Conservation (phyloP, 805 yeast species). For the Barnettozyma siamensis region DNA sequence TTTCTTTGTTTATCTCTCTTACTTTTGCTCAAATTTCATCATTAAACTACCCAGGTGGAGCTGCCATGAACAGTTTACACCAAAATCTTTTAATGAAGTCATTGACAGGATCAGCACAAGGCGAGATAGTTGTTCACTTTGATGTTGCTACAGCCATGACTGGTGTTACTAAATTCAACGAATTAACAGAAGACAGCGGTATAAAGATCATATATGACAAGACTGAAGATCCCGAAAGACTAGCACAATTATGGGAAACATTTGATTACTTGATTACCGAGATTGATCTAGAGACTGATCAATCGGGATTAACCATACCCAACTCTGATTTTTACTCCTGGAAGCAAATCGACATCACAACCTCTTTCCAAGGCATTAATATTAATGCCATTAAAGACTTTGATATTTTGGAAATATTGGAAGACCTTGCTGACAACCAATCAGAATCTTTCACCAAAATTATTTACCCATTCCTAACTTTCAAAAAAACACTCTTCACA, state of each 20-base stretch:
- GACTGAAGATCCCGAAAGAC: conserved; percentile 46
- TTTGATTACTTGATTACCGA: conserved; percentile 50
- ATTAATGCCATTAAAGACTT: conserved; percentile 11
- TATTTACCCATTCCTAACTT: conserved; percentile 11
- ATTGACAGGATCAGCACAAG: conserved; percentile 1
- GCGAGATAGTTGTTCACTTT: conserved; percentile 50
- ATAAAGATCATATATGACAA: conserved; percentile 56
- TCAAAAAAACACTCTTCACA: conserved; percentile 9
- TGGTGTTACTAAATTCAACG: conserved; percentile 74
- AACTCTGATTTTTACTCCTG: conserved; percentile 33
- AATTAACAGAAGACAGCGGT: conserved; percentile 34
- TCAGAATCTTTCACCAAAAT: conserved; percentile 12
- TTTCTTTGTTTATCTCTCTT: conserved; percentile 38
- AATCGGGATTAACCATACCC: conserved; percentile 16
- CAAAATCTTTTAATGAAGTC: conserved; percentile 26
- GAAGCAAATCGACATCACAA: conserved; percentile 34
- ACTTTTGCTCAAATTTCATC: conserved; percentile 59
- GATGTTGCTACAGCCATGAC: conserved; percentile 83
- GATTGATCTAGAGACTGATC: conserved; percentile 8
- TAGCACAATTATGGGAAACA: conserved; percentile 38
- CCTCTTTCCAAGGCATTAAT: conserved; percentile 39
- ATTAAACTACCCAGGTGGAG: conserved; percentile 86
- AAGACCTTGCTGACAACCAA: conserved; percentile 5
- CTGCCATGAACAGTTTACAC: conserved; percentile 55
- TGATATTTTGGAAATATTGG: conserved; percentile 7